Percentiles rank a stretch among this genome's conserved stretches.
Conservation (phyloP, 2,329 filamentous ascomycete genomes). For the Sclerotinia trifoliorum region DNA sequence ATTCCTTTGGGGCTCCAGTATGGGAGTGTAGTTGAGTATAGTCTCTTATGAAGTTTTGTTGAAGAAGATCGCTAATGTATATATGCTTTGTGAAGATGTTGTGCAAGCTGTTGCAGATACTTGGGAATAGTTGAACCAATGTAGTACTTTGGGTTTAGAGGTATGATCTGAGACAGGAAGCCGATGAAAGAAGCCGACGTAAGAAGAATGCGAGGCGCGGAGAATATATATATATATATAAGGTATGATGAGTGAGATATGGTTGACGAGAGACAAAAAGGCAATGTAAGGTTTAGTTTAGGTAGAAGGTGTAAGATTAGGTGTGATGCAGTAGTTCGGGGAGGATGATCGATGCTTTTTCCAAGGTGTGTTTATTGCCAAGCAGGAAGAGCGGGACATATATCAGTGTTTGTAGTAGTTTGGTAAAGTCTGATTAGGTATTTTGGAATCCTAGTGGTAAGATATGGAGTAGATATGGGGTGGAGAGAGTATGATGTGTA, state of each 20-base stretch:
- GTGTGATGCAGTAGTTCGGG: slow-evolving; percentile 35
- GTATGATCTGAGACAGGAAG: slow-evolving; percentile 34
- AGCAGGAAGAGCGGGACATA: slow-evolving; percentile 19
- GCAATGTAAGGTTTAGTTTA: slow-evolving; percentile 19
- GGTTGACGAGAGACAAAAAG: slow-evolving; percentile 22
- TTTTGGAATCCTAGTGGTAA: slow-evolving; percentile 10
- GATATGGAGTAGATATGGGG: slow-evolving; percentile 16
- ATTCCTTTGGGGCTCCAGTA: slow-evolving; percentile 25
- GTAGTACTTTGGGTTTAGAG: slow-evolving; percentile 25
- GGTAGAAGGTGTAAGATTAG: slow-evolving; percentile 33
- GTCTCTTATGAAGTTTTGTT: slow-evolving; percentile 14
- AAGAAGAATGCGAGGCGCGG: slow-evolving; percentile 25
- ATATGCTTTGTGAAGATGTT: slow-evolving; percentile 5
- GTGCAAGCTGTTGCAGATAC: slow-evolving; percentile 10
- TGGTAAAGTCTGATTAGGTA: neutral
- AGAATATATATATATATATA: slow-evolving; percentile 37
- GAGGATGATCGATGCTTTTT: slow-evolving; percentile 29
- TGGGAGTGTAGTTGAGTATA: slow-evolving; percentile 17
- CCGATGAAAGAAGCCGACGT: slow-evolving; percentile 26
- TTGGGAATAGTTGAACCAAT: slow-evolving; percentile 13
- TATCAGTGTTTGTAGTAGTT: slow-evolving; percentile 7
- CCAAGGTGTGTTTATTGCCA: slow-evolving; percentile 22
- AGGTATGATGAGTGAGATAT: slow-evolving; percentile 17
- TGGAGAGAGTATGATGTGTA: slow-evolving; percentile 9
- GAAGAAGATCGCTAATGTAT: neutral